These are phyloP conservation scores for Termitomyces sp. DNA, from an alignment of 768 basidiomycete genomes.

Conservation along the genomic window DNA sequence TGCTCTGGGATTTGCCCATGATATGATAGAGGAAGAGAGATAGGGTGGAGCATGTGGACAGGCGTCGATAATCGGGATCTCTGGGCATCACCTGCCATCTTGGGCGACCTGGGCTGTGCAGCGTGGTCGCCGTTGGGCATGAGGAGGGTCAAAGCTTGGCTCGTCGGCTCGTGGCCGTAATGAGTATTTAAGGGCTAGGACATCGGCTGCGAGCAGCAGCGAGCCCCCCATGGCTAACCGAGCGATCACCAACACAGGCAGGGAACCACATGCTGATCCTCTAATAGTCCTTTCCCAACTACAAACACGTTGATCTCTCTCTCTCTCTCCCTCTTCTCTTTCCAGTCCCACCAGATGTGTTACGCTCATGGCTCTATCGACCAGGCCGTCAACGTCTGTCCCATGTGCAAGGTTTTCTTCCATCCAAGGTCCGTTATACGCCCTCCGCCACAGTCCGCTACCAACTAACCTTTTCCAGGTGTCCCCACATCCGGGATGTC, in stretches of 20 bases:
- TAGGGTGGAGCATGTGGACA: constrained; percentile 3
- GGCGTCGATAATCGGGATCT: constrained; percentile 13
- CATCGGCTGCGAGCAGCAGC: background rate
- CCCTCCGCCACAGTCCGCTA: constrained; percentile 5
- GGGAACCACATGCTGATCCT: constrained; percentile 32
- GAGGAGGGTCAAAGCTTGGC: constrained; percentile 15
- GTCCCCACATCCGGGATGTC: constrained; percentile 71
- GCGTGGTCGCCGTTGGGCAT: constrained; percentile 22
- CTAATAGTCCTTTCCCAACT: constrained; percentile 23
- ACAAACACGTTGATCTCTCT: constrained; percentile 25
- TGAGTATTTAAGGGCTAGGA: constrained; percentile 15
- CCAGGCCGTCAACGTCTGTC: constrained; percentile 65
- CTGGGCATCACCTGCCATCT: constrained; percentile 20
- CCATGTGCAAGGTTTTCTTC: constrained; percentile 84
- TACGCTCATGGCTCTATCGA: constrained; percentile 66
- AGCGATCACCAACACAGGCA: constrained; percentile 26
- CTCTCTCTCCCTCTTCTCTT: constrained; percentile 11
- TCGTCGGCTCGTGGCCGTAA: constrained; percentile 15
- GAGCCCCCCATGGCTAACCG: constrained; percentile 22
- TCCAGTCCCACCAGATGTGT: constrained; percentile 51
- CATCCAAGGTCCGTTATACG: constrained; percentile 48
- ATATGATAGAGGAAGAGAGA: constrained; percentile 26
- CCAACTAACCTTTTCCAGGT: constrained; percentile 42
- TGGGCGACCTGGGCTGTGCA: constrained; percentile 20
- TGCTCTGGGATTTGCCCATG: constrained; percentile 98